Percentiles rank a stretch among this genome's conserved stretches.
phyloP scores from a whole-genome alignment of 768 basidiomycete genomes.

The Tricholoma bakamatsutake region DNA sequence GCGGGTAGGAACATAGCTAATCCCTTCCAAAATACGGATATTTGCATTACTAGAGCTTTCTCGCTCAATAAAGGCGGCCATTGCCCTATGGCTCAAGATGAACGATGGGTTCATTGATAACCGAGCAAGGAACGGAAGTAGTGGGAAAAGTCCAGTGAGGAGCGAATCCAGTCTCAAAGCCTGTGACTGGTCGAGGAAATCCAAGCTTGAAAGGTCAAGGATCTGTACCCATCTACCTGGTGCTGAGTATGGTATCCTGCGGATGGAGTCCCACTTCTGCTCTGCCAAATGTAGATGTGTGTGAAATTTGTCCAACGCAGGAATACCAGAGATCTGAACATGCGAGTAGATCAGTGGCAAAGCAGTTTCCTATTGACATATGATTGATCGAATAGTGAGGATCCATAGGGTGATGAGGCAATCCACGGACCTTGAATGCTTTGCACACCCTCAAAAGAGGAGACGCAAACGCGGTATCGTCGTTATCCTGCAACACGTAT shows the following conservation, averaged over 20 bases:
- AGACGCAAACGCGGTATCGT: conserved; percentile 21
- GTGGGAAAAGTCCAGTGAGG: conserved; percentile 57
- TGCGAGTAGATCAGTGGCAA: conserved; percentile 63
- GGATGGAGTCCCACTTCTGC: conserved; percentile 81
- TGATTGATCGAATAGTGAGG: background rate
- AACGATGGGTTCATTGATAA: conserved; percentile 53
- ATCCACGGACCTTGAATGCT: conserved; percentile 36
- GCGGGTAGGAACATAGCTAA: conserved; percentile 40
- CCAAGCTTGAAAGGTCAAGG: conserved; percentile 62
- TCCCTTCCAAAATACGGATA: conserved; percentile 47
- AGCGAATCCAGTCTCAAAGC: conserved; percentile 55
- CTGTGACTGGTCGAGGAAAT: conserved; percentile 38
- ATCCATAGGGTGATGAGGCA: background rate
- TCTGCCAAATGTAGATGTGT: conserved; percentile 57
- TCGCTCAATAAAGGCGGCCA: conserved; percentile 45
- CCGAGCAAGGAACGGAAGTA: conserved; percentile 57
- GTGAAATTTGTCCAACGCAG: conserved; percentile 52
- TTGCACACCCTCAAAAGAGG: conserved; percentile 39
- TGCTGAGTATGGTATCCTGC: conserved; percentile 79
- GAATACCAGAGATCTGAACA: conserved; percentile 38
- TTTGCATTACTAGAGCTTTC: conserved; percentile 36
- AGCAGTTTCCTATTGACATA: conserved; percentile 45
- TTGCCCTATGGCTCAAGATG: conserved; percentile 53
- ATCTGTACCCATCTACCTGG: conserved; percentile 84
- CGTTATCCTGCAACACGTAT: conserved; percentile 25